A percentile compares a stretch with the other conserved stretches of the same genome.
These are phyloP conservation scores for Litsea cubeba DNA, from an alignment of 164 flowering plant genomes.

Conservation along the genomic window DNA sequence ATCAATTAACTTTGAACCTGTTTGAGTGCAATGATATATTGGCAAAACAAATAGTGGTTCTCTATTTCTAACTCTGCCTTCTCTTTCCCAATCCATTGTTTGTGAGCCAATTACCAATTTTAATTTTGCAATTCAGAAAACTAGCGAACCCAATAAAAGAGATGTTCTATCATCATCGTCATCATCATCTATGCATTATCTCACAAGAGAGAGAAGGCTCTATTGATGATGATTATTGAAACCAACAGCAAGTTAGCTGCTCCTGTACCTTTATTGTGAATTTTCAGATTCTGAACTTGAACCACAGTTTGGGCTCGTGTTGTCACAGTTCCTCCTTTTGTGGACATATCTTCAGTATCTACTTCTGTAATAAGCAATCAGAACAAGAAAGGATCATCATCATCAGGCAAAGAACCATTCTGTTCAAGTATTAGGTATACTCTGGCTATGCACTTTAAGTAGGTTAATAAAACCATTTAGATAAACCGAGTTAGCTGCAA, in stretches of 20 bases:
- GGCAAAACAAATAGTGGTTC: not conserved
- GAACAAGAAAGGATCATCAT: not conserved
- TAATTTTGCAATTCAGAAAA: no score
- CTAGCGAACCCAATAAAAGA: no score
- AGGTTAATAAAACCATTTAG: not conserved
- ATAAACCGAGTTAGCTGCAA: not conserved
- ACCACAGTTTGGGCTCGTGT: conserved; percentile 18
- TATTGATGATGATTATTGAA: not conserved
- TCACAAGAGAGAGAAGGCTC: not conserved
- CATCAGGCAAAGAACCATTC: not conserved
- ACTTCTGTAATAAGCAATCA: not conserved
- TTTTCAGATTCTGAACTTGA: conserved; percentile 31
- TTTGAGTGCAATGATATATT: no score
- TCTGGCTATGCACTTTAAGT: not conserved
- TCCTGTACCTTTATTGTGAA: conserved; percentile 26
- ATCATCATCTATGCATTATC: not conserved
- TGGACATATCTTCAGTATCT: not conserved
- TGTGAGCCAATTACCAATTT: not conserved
- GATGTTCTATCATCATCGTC: not conserved
- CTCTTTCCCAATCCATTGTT: not conserved
- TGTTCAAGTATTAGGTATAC: no score
- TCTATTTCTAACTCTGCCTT: no score
- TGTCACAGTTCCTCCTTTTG: conserved; percentile 22
- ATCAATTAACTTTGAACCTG: no score
- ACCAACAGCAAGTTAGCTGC: not conserved